Evolutionary conservation across 768 basidiomycete species (phyloP).

Genomic region (Tylopilus felleus): DNA sequence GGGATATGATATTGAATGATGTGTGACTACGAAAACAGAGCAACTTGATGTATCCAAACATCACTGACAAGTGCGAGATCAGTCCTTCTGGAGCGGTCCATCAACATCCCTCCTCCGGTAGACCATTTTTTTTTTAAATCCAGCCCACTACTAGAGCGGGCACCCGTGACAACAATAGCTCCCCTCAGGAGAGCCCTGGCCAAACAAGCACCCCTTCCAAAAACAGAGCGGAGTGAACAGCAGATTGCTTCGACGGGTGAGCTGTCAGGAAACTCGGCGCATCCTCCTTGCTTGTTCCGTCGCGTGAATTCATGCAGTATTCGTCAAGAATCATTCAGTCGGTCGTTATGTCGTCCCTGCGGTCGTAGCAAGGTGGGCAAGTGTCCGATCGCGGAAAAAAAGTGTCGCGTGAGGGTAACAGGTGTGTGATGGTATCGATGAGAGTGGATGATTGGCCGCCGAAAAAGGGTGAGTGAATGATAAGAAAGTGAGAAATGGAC

Average conservation of each 20-base stretch:
- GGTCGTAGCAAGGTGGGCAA: conserved; percentile 29
- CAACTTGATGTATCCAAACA: conserved; percentile 18
- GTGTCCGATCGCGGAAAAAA: conserved; percentile 15
- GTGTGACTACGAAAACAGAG: conserved; percentile 24
- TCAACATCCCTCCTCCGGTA: conserved; percentile 20
- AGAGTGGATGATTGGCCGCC: conserved; percentile 24
- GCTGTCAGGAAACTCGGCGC: conserved; percentile 19
- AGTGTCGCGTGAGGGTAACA: conserved; percentile 18
- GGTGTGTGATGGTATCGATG: conserved; percentile 21
- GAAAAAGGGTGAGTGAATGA: conserved; percentile 23
- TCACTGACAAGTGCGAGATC: conserved; percentile 21
- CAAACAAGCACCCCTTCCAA: conserved; percentile 5
- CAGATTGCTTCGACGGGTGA: conserved; percentile 16
- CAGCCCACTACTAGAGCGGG: conserved; percentile 33
- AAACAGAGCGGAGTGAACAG: conserved; percentile 12
- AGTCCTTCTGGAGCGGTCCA: conserved; percentile 29
- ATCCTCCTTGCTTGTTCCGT: conserved; percentile 27
- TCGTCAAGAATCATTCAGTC: conserved; percentile 38
- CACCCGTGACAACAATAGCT: conserved; percentile 25
- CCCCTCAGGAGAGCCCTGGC: conserved; percentile 23
- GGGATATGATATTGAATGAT: conserved; percentile 13
- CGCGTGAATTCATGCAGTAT: conserved; percentile 29
- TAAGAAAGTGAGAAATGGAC: conserved; percentile 16
- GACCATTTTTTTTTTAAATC: conserved; percentile 28
- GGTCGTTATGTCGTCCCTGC: conserved; percentile 33